phyloP scores from a whole-genome alignment of 106 monocot species.

The Amphibolis antarctica region DNA sequence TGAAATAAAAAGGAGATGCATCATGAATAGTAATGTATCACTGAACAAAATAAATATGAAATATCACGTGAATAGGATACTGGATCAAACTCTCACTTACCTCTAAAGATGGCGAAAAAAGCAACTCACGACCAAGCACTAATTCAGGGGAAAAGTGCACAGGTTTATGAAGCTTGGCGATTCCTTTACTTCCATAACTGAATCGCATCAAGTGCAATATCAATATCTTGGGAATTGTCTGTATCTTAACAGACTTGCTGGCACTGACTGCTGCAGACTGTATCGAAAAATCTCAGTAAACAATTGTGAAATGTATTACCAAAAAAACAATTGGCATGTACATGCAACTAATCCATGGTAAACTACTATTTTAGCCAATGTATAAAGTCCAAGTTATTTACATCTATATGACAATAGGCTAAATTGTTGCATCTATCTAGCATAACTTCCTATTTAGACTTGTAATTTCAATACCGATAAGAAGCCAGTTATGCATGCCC shows the following conservation, averaged over 20 bases:
- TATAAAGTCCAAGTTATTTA: not conserved
- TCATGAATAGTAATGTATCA: not conserved
- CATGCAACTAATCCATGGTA: too few species aligned
- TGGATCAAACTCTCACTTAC: conserved; percentile 18
- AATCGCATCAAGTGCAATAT: conserved; percentile 95
- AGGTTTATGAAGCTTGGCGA: conserved; percentile 68
- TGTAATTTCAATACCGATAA: too few species aligned
- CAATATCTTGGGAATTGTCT: conserved; percentile 67
- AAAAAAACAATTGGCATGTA: too few species aligned
- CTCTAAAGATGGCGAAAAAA: conserved; percentile 60
- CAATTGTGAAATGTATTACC: too few species aligned
- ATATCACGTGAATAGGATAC: not conserved
- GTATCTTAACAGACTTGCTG: conserved; percentile 83
- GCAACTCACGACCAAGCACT: conserved; percentile 64
- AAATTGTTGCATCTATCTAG: too few species aligned
- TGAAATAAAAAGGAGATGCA: not conserved
- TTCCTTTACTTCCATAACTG: conserved; percentile 80
- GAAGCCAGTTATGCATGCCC: too few species aligned
- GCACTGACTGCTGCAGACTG: conserved; percentile 69
- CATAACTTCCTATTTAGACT: too few species aligned
- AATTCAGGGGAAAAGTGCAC: conserved; percentile 68
- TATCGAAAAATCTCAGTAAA: conserved; percentile 8
- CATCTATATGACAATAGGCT: not conserved
- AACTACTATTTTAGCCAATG: too few species aligned
- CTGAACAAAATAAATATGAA: not conserved